These are phyloP conservation scores for Arabis hirsuta DNA, from an alignment of 345 rosid genomes.

Conservation along the genomic window DNA sequence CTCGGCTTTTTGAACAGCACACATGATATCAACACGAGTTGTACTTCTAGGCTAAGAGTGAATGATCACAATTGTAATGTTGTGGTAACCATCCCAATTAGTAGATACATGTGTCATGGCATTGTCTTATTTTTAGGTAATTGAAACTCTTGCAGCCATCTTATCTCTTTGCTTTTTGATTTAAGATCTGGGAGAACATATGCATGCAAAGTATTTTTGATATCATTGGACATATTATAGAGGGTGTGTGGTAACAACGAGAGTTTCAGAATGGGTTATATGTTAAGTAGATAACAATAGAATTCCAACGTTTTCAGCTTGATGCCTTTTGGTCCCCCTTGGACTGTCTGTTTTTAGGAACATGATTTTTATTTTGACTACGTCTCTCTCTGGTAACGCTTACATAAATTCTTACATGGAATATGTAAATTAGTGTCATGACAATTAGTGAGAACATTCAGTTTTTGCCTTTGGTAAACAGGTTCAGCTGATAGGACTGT, in stretches of 20 bases:
- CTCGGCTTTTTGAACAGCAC: neutral
- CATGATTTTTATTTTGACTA: neutral
- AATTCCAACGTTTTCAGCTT: neutral
- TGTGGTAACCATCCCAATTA: neutral
- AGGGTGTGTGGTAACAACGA: conserved; percentile 8
- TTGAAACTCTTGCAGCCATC: neutral
- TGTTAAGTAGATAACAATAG: conserved; percentile 10
- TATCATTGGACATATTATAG: conserved; percentile 10
- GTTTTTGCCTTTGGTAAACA: conserved; percentile 38
- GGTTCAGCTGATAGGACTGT: conserved; percentile 99
- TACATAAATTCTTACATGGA: neutral
- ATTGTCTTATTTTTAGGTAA: neutral
- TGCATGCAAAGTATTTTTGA: conserved; percentile 4
- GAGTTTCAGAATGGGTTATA: conserved; percentile 1
- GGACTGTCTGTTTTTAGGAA: neutral
- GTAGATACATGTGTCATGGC: conserved; percentile 19
- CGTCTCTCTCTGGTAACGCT: conserved; percentile 5
- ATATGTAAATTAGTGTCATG: neutral
- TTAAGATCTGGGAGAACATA: conserved; percentile 14
- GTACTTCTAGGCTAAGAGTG: conserved; percentile 6
- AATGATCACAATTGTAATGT: conserved; percentile 19
- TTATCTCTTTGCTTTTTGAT: neutral
- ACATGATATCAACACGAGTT: conserved; percentile 1
- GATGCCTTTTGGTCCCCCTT: conserved; percentile 1
- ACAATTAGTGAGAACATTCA: neutral